Conservation (phyloP, 805 yeast species). For the Cyberlindnera mississippiensis region DNA sequence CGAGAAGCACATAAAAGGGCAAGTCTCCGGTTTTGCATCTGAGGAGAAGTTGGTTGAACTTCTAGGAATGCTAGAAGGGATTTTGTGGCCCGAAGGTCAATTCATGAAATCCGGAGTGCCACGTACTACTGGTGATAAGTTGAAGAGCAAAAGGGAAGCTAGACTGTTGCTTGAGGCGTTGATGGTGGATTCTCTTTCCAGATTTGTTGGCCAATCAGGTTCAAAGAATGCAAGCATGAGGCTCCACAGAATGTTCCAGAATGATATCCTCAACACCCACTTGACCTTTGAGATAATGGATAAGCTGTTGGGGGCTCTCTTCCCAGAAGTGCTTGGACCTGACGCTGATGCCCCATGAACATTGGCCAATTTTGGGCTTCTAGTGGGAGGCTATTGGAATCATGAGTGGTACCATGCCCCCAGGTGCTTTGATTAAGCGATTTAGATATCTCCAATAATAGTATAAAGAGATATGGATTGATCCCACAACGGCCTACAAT, state of each 20-base stretch:
- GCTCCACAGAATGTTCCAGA: conserved; percentile 67
- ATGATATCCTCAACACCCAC: conserved; percentile 64
- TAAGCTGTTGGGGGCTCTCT: conserved; percentile 41
- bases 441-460: too few species aligned
- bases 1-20: conserved; percentile 49
- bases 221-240: conserved; percentile 59
- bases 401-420: too few species aligned
- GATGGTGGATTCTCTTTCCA: conserved; percentile 61
- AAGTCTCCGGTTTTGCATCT: conserved; percentile 36
- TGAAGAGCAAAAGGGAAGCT: conserved; percentile 55
- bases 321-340: conserved; percentile 19
- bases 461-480: too few species aligned
- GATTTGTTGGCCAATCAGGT: conserved; percentile 65
- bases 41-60: conserved; percentile 45
- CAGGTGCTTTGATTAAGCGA: too few species aligned
- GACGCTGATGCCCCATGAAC: not conserved
- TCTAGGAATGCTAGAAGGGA: conserved; percentile 29
- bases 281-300: conserved; percentile 59
- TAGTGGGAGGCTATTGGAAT: too few species aligned
- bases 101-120: conserved; percentile 43
- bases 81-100: conserved; percentile 51
- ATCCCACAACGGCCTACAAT: too few species aligned
- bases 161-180: conserved; percentile 49
- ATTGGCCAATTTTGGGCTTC: not conserved
- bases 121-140: conserved; percentile 49